These are phyloP conservation scores for Trichoderma erinaceum DNA, from an alignment of 495 filamentous ascomycete genomes.

Conservation along the genomic window DNA sequence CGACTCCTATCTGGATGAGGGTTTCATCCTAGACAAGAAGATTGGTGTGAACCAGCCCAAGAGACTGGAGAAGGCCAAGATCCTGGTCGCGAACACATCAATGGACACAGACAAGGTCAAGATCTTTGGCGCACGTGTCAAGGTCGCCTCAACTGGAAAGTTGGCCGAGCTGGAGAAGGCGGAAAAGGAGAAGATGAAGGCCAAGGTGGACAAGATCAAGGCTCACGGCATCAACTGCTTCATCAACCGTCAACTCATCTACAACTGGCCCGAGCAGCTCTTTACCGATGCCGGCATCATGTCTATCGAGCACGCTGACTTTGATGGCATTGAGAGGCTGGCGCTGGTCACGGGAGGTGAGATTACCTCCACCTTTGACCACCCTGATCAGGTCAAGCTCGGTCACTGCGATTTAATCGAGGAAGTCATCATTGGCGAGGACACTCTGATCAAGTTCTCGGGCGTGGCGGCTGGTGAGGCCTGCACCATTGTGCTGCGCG, in stretches of 20 bases:
- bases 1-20: conserved; percentile 95
- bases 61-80: conserved; percentile 94
- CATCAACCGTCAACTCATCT: conserved; percentile 97
- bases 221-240: conserved; percentile 99
- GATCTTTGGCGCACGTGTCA: conserved; percentile 94
- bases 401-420: conserved; percentile 94
- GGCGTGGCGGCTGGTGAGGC: conserved; percentile 90
- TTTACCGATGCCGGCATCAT: conserved; percentile 97
- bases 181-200: conserved; percentile 98
- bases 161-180: conserved; percentile 95
- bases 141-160: conserved; percentile 91
- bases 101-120: conserved; percentile 99
- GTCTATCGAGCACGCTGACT: conserved; percentile 98
- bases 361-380: conserved; percentile 95
- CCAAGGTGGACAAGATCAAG: conserved; percentile 98
- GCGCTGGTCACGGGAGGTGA: conserved; percentile 95
- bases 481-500: conserved; percentile 93
- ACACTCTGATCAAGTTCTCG: conserved; percentile 94
- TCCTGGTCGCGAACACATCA: conserved; percentile 91
- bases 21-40: conserved; percentile 97
- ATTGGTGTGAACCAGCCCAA: conserved; percentile 99
- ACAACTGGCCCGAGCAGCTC: conserved; percentile 99
- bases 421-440: conserved; percentile 96
- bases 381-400: conserved; percentile 93
- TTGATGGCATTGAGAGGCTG: conserved; percentile 92